These are phyloP conservation scores for Nicotiana tomentosiformis DNA, from an alignment of 257 asterid genomes.

Conservation along the genomic window DNA sequence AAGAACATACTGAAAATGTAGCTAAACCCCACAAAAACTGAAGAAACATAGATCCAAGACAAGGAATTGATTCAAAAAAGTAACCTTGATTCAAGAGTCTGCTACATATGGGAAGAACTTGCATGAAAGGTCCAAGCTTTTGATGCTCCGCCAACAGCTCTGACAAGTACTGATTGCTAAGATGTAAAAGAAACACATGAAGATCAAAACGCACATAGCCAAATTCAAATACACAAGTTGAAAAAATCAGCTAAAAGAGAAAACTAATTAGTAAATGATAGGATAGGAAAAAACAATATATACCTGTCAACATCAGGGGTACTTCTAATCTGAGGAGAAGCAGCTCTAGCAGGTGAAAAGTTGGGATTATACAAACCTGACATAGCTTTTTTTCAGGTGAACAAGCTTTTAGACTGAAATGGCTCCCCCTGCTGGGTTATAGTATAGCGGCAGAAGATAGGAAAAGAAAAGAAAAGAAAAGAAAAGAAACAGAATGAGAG, in stretches of 20 bases:
- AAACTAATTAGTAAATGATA: neutral
- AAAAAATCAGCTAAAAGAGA: neutral
- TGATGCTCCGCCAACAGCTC: slow-evolving; percentile 97
- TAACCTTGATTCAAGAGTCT: slow-evolving; percentile 90
- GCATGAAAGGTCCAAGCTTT: slow-evolving; percentile 93
- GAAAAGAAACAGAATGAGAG: neutral
- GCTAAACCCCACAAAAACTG: slow-evolving; percentile 12
- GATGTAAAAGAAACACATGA: slow-evolving; percentile 6
- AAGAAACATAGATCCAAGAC: slow-evolving; percentile 35
- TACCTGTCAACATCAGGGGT: slow-evolving; percentile 73
- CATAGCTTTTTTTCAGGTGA: slow-evolving; percentile 29
- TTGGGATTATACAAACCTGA: slow-evolving; percentile 70
- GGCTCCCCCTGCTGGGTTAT: neutral
- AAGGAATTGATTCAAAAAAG: neutral
- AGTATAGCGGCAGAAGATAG: slow-evolving; percentile 15
- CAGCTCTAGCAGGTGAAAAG: slow-evolving; percentile 92
- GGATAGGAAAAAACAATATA: neutral
- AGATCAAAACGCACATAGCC: neutral
- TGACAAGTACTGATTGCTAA: slow-evolving; percentile 75
- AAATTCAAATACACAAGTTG: neutral
- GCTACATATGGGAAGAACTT: slow-evolving; percentile 85
- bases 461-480: neutral
- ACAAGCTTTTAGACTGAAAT: slow-evolving; percentile 1
- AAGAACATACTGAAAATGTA: neutral
- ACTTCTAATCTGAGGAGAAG: slow-evolving; percentile 74